A percentile compares a stretch with the other conserved stretches of the same genome.
Conservation (phyloP, 2,329 filamentous ascomycete genomes). For the Pyrenophora graminea region DNA sequence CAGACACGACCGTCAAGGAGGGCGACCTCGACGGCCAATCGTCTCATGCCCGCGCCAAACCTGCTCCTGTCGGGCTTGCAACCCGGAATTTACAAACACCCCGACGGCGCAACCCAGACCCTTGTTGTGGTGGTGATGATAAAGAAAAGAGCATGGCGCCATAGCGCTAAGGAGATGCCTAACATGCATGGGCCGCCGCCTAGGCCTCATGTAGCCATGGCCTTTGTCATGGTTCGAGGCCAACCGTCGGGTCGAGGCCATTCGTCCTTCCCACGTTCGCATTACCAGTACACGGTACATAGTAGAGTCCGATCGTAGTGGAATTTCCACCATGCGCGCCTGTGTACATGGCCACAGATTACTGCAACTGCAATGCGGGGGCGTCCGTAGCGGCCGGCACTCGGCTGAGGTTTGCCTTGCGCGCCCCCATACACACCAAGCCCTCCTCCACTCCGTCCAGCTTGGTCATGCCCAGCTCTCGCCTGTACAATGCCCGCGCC, state of each 20-base stretch:
- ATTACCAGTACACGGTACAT: conserved; percentile 2
- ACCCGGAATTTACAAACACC: neutral
- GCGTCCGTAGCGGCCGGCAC: conserved; percentile 11
- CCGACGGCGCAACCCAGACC: conserved; percentile 8
- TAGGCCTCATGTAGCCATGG: conserved; percentile 23
- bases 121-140: conserved; percentile 7
- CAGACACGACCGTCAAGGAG: neutral
- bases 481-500: conserved; percentile 32
- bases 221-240: conserved; percentile 25
- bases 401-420: conserved; percentile 23
- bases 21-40: neutral
- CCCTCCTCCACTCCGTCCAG: conserved; percentile 25
- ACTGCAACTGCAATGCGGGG: conserved; percentile 11
- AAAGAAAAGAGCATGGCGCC: conserved; percentile 16
- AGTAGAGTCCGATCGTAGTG: conserved; percentile 24
- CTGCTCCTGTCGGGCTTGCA: conserved; percentile 1
- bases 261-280: conserved; percentile 30
- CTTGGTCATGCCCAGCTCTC: conserved; percentile 35
- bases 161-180: conserved; percentile 9
- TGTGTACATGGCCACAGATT: conserved; percentile 4
- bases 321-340: conserved; percentile 23
- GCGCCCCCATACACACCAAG: conserved; percentile 32
- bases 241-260: conserved; percentile 5
- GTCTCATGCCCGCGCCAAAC: neutral
- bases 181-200: conserved; percentile 12